phyloP scores from a whole-genome alignment of 2,329 filamentous ascomycete genomes.

The Fusarium sp. region DNA sequence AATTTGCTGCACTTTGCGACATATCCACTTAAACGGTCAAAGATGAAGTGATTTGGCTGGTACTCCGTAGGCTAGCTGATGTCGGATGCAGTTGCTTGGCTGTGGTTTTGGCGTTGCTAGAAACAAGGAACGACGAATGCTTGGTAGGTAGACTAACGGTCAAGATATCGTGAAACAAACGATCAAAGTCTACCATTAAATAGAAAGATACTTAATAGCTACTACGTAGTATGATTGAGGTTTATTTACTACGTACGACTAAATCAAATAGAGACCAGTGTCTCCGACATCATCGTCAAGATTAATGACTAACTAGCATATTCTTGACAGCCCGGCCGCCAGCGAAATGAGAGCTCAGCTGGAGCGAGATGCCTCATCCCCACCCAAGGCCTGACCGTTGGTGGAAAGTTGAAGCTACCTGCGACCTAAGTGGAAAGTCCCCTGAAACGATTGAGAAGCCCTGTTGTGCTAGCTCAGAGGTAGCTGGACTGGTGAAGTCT shows the following conservation, averaged over 20 bases:
- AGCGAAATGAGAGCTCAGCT: conserved; percentile 36
- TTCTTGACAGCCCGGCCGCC: conserved; percentile 18
- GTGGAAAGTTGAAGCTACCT: conserved; percentile 39
- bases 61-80: conserved; percentile 30
- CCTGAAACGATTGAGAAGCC: conserved; percentile 37
- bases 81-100: conserved; percentile 19
- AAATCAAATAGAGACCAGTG: conserved; percentile 17
- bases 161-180: conserved; percentile 32
- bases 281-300: conserved; percentile 19
- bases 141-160: conserved; percentile 15
- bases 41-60: conserved; percentile 26
- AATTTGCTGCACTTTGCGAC: conserved; percentile 40
- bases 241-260: conserved; percentile 15
- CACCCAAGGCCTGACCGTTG: conserved; percentile 35
- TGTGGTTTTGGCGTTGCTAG: conserved; percentile 29
- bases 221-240: not conserved
- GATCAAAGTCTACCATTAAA: conserved; percentile 7
- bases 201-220: conserved; percentile 13
- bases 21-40: conserved; percentile 28
- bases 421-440: conserved; percentile 33
- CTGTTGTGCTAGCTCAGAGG: conserved; percentile 35
- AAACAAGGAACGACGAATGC: conserved; percentile 42
- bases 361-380: conserved; percentile 39
- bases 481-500: conserved; percentile 31
- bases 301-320: conserved; percentile 29